phyloP scores from a whole-genome alignment of 2,329 filamentous ascomycete species.

The Epichloe sibirici region DNA sequence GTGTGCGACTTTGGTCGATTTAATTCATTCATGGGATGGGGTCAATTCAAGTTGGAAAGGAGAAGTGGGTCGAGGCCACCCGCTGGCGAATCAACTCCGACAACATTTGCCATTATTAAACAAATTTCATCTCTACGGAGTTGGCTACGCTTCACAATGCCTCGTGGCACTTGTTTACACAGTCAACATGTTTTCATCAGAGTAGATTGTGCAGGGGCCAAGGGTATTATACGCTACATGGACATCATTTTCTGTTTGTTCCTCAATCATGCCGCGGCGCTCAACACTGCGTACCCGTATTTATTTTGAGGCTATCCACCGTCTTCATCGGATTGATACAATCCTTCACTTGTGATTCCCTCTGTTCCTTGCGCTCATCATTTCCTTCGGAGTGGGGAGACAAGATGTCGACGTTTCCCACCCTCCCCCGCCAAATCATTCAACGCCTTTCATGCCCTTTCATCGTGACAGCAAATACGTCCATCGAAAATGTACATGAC shows the following conservation, averaged over 20 bases:
- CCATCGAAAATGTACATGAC: slow-evolving; percentile 10
- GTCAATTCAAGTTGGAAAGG: neutral
- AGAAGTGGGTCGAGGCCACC: neutral
- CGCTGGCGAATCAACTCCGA: no score
- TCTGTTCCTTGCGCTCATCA: neutral
- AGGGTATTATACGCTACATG: neutral
- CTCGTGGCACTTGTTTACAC: neutral
- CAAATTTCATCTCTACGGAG: no score
- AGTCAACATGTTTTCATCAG: neutral
- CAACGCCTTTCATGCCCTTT: slow-evolving; percentile 10
- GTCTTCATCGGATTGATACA: neutral
- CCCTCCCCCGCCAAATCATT: neutral
- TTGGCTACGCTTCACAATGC: no score
- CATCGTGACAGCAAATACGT: slow-evolving; percentile 9
- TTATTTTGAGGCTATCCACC: neutral
- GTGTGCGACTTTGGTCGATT: neutral
- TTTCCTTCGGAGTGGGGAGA: no score
- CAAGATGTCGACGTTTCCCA: neutral
- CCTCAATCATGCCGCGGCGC: neutral
- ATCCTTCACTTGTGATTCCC: neutral
- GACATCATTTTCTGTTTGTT: neutral
- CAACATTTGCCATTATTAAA: no score
- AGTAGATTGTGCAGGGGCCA: neutral
- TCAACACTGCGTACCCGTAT: neutral
- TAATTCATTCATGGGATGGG: neutral